phyloP scores from a whole-genome alignment of 768 basidiomycete species.

The Fistulinella prunicolor region DNA sequence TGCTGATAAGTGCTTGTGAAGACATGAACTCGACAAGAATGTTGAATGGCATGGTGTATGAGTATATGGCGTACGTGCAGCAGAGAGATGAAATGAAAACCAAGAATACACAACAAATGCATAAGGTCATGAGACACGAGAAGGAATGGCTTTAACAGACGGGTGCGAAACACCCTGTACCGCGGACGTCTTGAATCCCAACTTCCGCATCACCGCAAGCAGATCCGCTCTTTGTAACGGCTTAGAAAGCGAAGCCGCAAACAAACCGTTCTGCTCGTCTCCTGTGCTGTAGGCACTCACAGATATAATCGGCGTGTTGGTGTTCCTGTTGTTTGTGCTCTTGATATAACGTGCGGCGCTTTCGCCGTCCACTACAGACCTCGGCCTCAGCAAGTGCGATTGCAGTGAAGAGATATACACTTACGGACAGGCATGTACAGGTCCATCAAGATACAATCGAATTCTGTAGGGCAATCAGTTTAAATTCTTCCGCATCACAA shows the following conservation, averaged over 20 bases:
- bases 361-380: conserved; percentile 79
- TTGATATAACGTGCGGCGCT: conserved; percentile 96
- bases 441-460: conserved; percentile 95
- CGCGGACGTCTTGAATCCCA: conserved; percentile 88
- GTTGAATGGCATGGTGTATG: conserved; percentile 34
- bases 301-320: conserved; percentile 87
- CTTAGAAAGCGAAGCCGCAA: conserved; percentile 81
- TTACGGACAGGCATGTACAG: conserved; percentile 90
- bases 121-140: conserved; percentile 27
- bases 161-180: conserved; percentile 52
- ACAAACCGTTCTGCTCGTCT: conserved; percentile 68
- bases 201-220: conserved; percentile 73
- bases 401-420: conserved; percentile 28
- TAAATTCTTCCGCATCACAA: neutral
- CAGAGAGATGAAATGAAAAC: conserved; percentile 30
- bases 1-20: conserved; percentile 30
- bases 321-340: conserved; percentile 94
- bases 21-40: conserved; percentile 19
- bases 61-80: conserved; percentile 30
- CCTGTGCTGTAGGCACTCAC: conserved; percentile 83
- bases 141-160: conserved; percentile 51
- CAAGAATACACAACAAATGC: conserved; percentile 24
- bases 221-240: conserved; percentile 88
- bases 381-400: conserved; percentile 8
- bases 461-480: conserved; percentile 52